Evolutionary conservation across 2,329 filamentous ascomycete species (phyloP).

Genomic region (Chalaropsis thielavioides): DNA sequence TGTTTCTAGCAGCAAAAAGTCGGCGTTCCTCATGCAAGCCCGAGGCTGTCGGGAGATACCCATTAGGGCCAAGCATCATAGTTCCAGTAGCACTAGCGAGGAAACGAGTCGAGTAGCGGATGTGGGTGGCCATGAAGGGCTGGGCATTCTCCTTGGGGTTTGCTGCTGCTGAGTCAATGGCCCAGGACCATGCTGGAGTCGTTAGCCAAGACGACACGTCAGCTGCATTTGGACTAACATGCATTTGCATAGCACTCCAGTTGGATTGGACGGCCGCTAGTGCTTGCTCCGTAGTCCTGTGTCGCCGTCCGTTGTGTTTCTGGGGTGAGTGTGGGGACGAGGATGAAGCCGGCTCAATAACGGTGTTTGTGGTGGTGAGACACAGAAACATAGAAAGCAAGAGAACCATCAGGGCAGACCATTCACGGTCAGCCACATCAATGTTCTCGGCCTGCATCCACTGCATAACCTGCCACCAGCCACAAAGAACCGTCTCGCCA

Average conservation of each 20-base stretch:
- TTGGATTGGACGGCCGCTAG: constrained; percentile 20
- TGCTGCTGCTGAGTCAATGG: constrained; percentile 39
- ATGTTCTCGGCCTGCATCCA: constrained; percentile 45
- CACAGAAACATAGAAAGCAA: constrained; percentile 50
- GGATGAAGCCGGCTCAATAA: constrained; percentile 21
- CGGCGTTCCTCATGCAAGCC: constrained; percentile 40
- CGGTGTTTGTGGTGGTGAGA: constrained; percentile 27
- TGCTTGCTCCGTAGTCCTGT: constrained; percentile 22
- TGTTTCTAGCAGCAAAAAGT: constrained; percentile 47
- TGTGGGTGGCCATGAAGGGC: constrained; percentile 36
- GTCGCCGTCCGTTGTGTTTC: constrained; percentile 23
- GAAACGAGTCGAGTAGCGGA: constrained; percentile 50
- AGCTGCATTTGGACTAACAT: constrained; percentile 34
- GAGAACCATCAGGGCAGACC: constrained; percentile 52
- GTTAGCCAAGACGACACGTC: constrained; percentile 44
- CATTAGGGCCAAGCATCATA: constrained; percentile 35
- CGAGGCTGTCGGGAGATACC: constrained; percentile 51
- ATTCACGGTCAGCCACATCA: constrained; percentile 42
- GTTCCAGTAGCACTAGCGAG: constrained; percentile 44
- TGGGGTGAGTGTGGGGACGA: constrained; percentile 1
- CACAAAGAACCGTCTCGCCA: constrained; percentile 47
- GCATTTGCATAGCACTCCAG: constrained; percentile 35
- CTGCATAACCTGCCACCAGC: constrained; percentile 60
- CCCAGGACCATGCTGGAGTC: constrained; percentile 56
- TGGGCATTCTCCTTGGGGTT: constrained; percentile 20